Conservation (phyloP, 768 basidiomycete genomes). For the Leccinellum rugosiceps region DNA sequence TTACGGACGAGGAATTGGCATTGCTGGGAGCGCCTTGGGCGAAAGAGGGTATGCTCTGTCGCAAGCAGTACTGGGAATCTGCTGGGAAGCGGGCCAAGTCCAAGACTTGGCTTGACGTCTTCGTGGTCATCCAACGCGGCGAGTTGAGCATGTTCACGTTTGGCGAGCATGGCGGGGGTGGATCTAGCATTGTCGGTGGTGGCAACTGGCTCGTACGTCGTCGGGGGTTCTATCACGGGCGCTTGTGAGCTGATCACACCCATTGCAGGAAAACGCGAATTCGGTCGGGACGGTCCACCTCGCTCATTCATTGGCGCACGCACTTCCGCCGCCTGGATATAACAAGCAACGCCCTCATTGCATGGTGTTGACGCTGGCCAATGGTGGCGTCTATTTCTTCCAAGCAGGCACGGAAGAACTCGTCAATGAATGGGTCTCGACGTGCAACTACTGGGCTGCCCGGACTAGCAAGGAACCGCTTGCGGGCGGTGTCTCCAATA, state of each 20-base stretch:
- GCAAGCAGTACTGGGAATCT: constrained; percentile 93
- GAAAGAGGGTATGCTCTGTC: constrained; percentile 94
- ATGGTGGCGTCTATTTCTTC: constrained; percentile 94
- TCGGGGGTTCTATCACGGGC: background rate
- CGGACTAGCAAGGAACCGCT: constrained; percentile 93
- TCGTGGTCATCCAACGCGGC: constrained; percentile 93
- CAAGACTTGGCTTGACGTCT: constrained; percentile 91
- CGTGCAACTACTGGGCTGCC: constrained; percentile 99
- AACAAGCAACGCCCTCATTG: constrained; percentile 88
- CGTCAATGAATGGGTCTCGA: constrained; percentile 98
- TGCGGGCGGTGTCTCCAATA: constrained; percentile 94
- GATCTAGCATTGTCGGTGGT: constrained; percentile 75
- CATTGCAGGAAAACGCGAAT: constrained; percentile 74
- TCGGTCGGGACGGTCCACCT: constrained; percentile 80
- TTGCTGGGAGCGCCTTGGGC: constrained; percentile 97
- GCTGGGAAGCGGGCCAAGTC: constrained; percentile 80
- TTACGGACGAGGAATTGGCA: constrained; percentile 93
- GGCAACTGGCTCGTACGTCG: constrained; percentile 95
- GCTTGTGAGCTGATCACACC: constrained; percentile 5
- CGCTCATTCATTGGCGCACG: constrained; percentile 83
- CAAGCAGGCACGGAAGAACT: constrained; percentile 98
- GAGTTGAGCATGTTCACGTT: constrained; percentile 96
- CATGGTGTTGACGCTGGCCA: constrained; percentile 88
- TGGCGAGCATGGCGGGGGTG: constrained; percentile 67
- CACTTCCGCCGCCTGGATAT: constrained; percentile 89